Evolutionary conservation across 129 eudicot genomes (phyloP), one percentile per base, ranked within the genome.

Genomic region (Chrysanthemum lavandulifolium): DNA sequence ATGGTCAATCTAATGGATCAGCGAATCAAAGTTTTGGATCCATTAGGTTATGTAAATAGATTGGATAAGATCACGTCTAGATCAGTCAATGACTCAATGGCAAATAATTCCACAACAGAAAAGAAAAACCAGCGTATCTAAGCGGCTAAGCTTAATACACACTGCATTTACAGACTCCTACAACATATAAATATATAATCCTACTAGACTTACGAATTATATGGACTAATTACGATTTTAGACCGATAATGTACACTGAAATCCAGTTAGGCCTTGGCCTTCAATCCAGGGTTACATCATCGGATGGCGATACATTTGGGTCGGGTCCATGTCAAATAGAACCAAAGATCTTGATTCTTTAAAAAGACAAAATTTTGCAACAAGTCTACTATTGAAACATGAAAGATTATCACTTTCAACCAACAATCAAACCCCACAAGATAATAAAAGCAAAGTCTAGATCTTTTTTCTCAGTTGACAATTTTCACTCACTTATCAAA

Each of bases 381-480:
- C 68, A 72, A 57, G 9, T 25, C 61, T 40, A 78, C 68, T 54
- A 67, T 69, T 70, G 61, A 67, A 53, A 75, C 67, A 19, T 61
- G 69, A 61, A 61, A 73, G 61, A 75, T 55, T 19, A 59, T 54
- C 81, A 50, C 64, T 67, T 25, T 68, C 56, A 76, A 23, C 63
- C 77, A 79, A 73, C 71, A 27, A 50, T 40, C 71, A 40, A 79
- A 69, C 83, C 83, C 83, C 83, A 73, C 79, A 79, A 25, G 62
- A 79, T 58, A 64, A n/a, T 29, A 61, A 67, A 23, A 23, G 25
- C 25, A 23, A 23, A 23, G 25, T 23, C 25, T 23, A 23, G 25
- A 23, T 23, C 25, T 23, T 23, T 69, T 36, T 36, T 62, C 15
- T 74, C 10, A 48, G 21, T 67, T 25, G 49, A 72, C 78, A 31